Conservation (phyloP, 768 basidiomycete genomes). For the Sporobolomyces roseus region DNA sequence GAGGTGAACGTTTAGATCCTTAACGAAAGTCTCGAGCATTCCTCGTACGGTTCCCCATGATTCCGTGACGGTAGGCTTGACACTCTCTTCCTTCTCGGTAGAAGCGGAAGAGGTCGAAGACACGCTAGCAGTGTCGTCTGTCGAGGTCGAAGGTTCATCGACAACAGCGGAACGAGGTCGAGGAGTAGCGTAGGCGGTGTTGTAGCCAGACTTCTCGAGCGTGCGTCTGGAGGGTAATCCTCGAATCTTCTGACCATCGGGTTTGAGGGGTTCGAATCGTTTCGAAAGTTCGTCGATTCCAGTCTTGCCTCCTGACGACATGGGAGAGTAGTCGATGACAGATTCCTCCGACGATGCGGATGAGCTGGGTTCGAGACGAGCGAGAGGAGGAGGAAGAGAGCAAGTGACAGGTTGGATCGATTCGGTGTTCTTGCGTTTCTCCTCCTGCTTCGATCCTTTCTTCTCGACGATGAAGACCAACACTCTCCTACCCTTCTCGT, state of each 20-base stretch:
- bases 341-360: not conserved
- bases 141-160: too few species aligned
- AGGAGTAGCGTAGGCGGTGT: conserved; percentile 9
- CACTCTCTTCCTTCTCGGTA: not conserved
- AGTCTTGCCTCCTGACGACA: not conserved
- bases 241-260: too few species aligned
- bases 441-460: not conserved
- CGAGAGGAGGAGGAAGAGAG: too few species aligned
- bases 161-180: too few species aligned
- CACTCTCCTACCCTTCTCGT: conserved; percentile 38
- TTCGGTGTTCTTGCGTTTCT: not conserved
- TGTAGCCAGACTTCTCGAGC: conserved; percentile 1
- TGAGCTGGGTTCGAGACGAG: too few species aligned
- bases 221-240: not conserved
- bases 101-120: not conserved
- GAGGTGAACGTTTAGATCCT: conserved; percentile 36
- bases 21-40: conserved; percentile 30
- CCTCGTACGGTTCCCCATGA: conserved; percentile 10
- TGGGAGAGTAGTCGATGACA: not conserved
- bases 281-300: not conserved
- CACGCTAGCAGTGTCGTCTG: too few species aligned
- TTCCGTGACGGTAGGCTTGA: conserved; percentile 1
- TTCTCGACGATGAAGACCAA: conserved; percentile 33
- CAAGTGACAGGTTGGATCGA: too few species aligned
- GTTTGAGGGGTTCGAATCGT: not conserved